A percentile compares a stretch with the other conserved stretches of the same genome.
phyloP scores from a whole-genome alignment of 192 early-diverging fungal species.

The Umbelopsis isabellina region DNA sequence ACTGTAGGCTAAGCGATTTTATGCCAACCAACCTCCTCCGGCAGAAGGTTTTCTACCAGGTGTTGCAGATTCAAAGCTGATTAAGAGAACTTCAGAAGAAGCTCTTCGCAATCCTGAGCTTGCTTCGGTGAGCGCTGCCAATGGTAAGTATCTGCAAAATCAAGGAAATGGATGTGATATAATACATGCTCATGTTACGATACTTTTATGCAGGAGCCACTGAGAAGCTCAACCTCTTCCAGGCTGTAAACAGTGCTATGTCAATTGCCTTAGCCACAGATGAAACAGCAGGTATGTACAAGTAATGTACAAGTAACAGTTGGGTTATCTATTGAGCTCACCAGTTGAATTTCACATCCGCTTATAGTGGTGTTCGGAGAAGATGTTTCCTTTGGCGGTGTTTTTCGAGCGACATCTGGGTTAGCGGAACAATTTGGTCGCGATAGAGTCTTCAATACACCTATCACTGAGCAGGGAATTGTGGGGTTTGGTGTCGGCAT shows the following conservation, averaged over 20 bases:
- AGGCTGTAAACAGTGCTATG: constrained; percentile 96
- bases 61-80: constrained; percentile 77
- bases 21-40: constrained; percentile 54
- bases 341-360: not conserved
- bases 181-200: not conserved
- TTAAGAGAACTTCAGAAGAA: constrained; percentile 74
- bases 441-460: constrained; percentile 96
- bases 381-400: constrained; percentile 97
- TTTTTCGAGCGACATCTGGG: constrained; percentile 93
- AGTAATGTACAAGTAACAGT: not conserved
- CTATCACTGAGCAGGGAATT: constrained; percentile 94
- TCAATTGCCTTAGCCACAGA: constrained; percentile 83
- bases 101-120: constrained; percentile 76
- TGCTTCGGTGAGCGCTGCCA: constrained; percentile 52
- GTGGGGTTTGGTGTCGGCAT: constrained; percentile 95
- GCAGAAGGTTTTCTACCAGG: constrained; percentile 85
- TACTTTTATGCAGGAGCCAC: constrained; percentile 57
- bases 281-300: constrained; percentile 70
- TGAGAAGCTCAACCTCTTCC: constrained; percentile 93
- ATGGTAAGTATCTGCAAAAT: constrained; percentile 44
- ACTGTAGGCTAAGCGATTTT: not conserved
- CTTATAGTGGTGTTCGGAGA: constrained; percentile 89
- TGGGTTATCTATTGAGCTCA: not conserved
- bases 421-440: constrained; percentile 88
- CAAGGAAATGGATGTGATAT: constrained; percentile 2